These are phyloP conservation scores for Trifolium fragiferum DNA, from an alignment of 306 rosid genomes.

Conservation along the genomic window DNA sequence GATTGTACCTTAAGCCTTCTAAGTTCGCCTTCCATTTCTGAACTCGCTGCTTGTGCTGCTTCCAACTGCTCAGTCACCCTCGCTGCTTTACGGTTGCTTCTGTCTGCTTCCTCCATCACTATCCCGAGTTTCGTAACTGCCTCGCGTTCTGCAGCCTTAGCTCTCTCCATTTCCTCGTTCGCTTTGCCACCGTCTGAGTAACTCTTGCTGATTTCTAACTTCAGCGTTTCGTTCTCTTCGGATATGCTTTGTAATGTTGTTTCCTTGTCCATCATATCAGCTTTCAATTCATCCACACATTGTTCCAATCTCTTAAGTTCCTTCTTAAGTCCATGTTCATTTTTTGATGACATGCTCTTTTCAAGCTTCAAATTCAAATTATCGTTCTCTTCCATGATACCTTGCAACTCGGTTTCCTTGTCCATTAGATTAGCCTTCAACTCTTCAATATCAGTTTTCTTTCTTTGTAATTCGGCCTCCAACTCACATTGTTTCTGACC, in stretches of 20 bases:
- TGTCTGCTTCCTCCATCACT: conserved; percentile 80
- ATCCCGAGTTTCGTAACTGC: conserved; percentile 71
- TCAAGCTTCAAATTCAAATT: conserved; percentile 60
- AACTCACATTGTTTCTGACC: conserved; percentile 57
- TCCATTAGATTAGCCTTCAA: conserved; percentile 89
- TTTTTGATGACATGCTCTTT: conserved; percentile 50
- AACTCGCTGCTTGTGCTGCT: conserved; percentile 71
- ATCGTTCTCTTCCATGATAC: conserved; percentile 89
- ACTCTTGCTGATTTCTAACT: conserved; percentile 59
- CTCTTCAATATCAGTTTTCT: conserved; percentile 66
- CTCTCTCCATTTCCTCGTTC: conserved; percentile 61
- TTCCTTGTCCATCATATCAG: conserved; percentile 80
- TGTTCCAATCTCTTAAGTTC: conserved; percentile 66
- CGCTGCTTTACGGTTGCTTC: conserved; percentile 63
- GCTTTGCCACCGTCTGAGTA: conserved; percentile 48
- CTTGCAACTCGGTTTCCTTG: conserved; percentile 90
- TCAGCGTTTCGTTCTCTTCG: conserved; percentile 80
- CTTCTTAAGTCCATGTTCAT: conserved; percentile 56
- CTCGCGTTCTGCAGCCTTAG: conserved; percentile 60
- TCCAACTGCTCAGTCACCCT: conserved; percentile 82
- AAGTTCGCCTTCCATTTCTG: conserved; percentile 81
- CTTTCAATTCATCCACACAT: conserved; percentile 57
- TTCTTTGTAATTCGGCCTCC: conserved; percentile 58
- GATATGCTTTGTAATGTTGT: conserved; percentile 75
- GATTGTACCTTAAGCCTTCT: conserved; percentile 88